A percentile compares a stretch with the other conserved stretches of the same genome.
phyloP scores from a whole-genome alignment of 1,284 basidiomycete species.

The Trichosporon ovoides region DNA sequence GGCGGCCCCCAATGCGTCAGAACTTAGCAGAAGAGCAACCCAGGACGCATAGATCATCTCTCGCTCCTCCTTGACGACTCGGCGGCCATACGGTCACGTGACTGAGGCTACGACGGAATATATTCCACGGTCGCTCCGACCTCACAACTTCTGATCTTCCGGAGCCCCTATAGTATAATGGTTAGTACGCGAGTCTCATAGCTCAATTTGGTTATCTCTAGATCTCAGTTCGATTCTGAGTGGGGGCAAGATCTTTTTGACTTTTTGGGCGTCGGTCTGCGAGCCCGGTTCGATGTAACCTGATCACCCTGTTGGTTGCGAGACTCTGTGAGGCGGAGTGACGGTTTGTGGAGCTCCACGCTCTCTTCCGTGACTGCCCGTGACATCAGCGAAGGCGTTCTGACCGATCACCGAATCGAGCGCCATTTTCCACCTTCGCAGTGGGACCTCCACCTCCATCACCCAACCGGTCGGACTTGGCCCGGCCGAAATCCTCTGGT shows the following conservation, averaged over 20 bases:
- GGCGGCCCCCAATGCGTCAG: too few species aligned
- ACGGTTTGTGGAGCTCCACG: background rate
- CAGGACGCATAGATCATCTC: too few species aligned
- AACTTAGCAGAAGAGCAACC: too few species aligned
- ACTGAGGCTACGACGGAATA: too few species aligned
- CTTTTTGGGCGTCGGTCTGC: too few species aligned
- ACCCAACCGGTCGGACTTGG: background rate
- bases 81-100: too few species aligned
- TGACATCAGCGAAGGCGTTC: background rate
- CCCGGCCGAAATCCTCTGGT: constrained; percentile 1
- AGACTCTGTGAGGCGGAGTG: too few species aligned
- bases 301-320: too few species aligned
- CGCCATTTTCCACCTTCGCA: background rate
- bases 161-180: constrained; percentile 51
- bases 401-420: constrained; percentile 1
- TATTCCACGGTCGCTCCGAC: too few species aligned
- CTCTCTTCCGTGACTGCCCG: background rate
- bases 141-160: too few species aligned
- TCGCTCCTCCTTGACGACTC: too few species aligned
- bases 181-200: constrained; percentile 4
- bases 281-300: background rate
- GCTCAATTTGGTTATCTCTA: background rate
- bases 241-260: background rate
- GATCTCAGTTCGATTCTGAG: constrained; percentile 7
- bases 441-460: background rate